These are phyloP conservation scores for Aspergillus nanangensis DNA, from an alignment of 495 filamentous ascomycete genomes.

Conservation along the genomic window DNA sequence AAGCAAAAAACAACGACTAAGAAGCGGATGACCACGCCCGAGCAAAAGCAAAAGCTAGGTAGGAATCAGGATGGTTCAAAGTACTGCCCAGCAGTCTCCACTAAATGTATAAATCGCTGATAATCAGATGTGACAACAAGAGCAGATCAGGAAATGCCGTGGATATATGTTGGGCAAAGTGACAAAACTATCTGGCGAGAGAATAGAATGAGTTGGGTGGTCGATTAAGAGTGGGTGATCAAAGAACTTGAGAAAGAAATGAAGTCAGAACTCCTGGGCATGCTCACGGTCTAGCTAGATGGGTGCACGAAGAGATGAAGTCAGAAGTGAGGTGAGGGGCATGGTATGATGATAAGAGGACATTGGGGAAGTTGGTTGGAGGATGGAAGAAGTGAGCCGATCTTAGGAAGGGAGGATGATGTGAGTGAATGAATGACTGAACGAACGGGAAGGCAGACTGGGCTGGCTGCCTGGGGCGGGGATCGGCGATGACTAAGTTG, in stretches of 20 bases:
- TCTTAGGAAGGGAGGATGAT: conserved; percentile 1
- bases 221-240: no score
- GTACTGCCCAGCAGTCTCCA: conserved; percentile 37
- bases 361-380: conserved; percentile 4
- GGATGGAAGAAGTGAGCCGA: no score
- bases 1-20: conserved; percentile 3
- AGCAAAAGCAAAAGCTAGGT: conserved; percentile 8
- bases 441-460: background rate
- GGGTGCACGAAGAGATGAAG: conserved; percentile 5
- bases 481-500: conserved; percentile 12
- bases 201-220: no score
- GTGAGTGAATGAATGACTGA: conserved; percentile 1
- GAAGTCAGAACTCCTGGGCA: conserved; percentile 13
- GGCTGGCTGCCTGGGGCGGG: conserved; percentile 8
- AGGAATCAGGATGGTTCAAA: conserved; percentile 8
- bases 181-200: background rate
- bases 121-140: no score
- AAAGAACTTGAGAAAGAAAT: conserved; percentile 6
- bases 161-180: no score
- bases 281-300: conserved; percentile 18
- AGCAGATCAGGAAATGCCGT: conserved; percentile 6
- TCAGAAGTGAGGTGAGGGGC: conserved; percentile 4
- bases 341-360: conserved; percentile 16
- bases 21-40: conserved; percentile 11
- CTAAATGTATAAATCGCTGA: conserved; percentile 12